Conservation (phyloP, 345 rosid species). For the Linum trigynum region DNA sequence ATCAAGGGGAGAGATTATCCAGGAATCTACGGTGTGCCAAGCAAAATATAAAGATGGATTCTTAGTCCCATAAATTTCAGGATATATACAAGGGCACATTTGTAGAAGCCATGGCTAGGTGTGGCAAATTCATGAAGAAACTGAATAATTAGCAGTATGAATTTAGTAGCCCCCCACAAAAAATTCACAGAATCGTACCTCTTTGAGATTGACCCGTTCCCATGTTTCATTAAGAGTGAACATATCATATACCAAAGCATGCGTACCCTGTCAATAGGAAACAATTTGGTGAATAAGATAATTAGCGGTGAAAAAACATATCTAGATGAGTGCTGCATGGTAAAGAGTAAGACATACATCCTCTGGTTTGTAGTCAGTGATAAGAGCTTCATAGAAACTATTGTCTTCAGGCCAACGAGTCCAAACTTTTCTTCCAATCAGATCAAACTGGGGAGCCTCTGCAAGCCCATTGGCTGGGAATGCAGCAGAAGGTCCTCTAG, state of each 20-base stretch:
- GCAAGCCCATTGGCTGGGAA: slow-evolving; percentile 54
- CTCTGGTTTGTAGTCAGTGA: slow-evolving; percentile 55
- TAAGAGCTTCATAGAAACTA: slow-evolving; percentile 80
- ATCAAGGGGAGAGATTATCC: too few species aligned
- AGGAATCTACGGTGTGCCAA: background rate
- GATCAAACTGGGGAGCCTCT: slow-evolving; percentile 52
- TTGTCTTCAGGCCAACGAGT: slow-evolving; percentile 96
- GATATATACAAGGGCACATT: too few species aligned
- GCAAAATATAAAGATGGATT: too few species aligned
- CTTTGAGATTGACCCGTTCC: slow-evolving; percentile 98
- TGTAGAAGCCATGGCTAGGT: too few species aligned
- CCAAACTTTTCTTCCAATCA: slow-evolving; percentile 87
- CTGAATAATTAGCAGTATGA: background rate
- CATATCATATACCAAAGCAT: slow-evolving; percentile 88
- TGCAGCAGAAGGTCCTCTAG: slow-evolving; percentile 34
- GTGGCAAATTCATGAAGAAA: background rate
- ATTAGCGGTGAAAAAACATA: slow-evolving; percentile 17
- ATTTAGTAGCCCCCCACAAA: background rate
- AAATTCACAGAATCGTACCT: slow-evolving; percentile 37
- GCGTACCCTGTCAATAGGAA: slow-evolving; percentile 52
- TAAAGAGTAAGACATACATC: slow-evolving; percentile 36
- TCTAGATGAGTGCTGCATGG: slow-evolving; percentile 4
- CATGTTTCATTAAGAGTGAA: slow-evolving; percentile 65
- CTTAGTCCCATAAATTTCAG: too few species aligned
- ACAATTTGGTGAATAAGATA: slow-evolving; percentile 3